Conservation (phyloP, 139 green algal species). For the Monoraphidium neglectum region DNA sequence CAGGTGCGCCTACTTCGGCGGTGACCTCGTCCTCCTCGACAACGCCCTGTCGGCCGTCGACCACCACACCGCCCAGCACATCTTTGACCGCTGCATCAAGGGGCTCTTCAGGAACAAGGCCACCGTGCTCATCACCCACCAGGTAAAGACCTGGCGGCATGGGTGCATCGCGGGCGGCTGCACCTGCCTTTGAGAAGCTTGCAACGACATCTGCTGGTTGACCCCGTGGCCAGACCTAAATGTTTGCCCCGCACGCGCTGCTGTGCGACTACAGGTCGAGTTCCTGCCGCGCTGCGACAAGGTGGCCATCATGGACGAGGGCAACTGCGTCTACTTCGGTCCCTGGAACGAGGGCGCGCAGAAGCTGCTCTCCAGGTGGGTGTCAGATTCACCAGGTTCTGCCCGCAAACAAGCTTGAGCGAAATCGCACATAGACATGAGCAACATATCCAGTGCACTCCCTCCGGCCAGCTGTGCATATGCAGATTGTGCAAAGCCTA, state of each 20-base stretch:
- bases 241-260: neutral
- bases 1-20: constrained; percentile 48
- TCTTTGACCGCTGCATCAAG: constrained; percentile 48
- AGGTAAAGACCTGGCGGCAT: constrained; percentile 40
- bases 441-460: too few species aligned
- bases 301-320: constrained; percentile 58
- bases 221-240: too few species aligned
- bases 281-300: constrained; percentile 58
- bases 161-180: too few species aligned
- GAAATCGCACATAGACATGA: too few species aligned
- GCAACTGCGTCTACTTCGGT: constrained; percentile 60
- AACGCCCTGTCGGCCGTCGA: constrained; percentile 58
- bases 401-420: too few species aligned
- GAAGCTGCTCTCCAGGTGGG: constrained; percentile 38
- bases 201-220: too few species aligned
- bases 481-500: too few species aligned
- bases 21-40: constrained; percentile 57
- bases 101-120: constrained; percentile 42
- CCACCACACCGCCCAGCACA: constrained; percentile 59
- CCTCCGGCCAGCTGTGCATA: too few species aligned
- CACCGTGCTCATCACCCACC: constrained; percentile 51
- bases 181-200: too few species aligned
- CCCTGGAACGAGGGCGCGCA: constrained; percentile 47
- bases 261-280: constrained; percentile 17
- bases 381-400: too few species aligned